These are phyloP conservation scores for Rhodotorula sp. DNA, from an alignment of 1,284 basidiomycete species.

Conservation along the genomic window DNA sequence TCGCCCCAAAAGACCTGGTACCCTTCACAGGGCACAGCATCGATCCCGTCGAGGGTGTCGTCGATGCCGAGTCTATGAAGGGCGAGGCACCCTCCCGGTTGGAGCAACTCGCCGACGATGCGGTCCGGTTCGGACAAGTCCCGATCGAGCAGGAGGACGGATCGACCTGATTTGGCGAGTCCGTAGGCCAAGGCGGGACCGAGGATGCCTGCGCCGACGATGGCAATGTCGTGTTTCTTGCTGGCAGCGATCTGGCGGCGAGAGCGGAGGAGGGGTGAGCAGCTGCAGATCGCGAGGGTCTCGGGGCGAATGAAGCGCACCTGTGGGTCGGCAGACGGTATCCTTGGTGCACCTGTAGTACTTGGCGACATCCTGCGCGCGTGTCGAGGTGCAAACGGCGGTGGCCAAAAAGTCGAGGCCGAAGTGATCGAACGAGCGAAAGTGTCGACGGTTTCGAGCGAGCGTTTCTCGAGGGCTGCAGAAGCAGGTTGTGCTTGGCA, in stretches of 20 bases:
- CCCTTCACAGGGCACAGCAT: constrained; percentile 78
- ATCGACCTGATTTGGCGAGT: constrained; percentile 50
- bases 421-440: not conserved
- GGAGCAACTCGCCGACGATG: constrained; percentile 95
- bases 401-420: not conserved
- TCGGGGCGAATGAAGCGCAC: not conserved
- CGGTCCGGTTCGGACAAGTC: constrained; percentile 90
- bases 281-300: too few species aligned
- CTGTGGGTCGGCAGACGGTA: constrained; percentile 1
- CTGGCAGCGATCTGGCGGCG: constrained; percentile 19
- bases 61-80: constrained; percentile 72
- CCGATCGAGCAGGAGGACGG: constrained; percentile 79
- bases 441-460: not conserved
- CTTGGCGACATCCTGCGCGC: not conserved
- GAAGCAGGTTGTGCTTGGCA: too few species aligned
- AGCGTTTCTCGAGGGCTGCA: not conserved
- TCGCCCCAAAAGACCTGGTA: constrained; percentile 74
- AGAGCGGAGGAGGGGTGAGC: not conserved
- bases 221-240: constrained; percentile 55
- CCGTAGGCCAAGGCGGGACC: constrained; percentile 65
- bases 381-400: not conserved
- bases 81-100: constrained; percentile 84
- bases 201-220: constrained; percentile 86
- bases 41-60: constrained; percentile 77
- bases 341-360: not conserved